These are phyloP conservation scores for Deinandra increscens DNA, from an alignment of 129 eudicot species.

Conservation along the genomic window DNA sequence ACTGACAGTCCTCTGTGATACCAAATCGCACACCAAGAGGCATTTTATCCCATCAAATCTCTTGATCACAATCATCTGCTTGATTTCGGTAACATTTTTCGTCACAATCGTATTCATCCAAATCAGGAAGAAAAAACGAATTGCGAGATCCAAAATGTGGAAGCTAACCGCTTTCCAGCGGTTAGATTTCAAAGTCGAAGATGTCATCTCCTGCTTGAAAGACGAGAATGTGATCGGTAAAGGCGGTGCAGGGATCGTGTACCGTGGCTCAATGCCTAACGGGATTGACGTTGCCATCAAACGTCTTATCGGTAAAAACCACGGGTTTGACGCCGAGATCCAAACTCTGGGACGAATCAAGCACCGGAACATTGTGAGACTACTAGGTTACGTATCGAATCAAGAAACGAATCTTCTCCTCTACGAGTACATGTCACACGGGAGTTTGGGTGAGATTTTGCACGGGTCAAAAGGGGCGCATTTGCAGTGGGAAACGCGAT, in stretches of 20 bases:
- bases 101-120: constrained; percentile 9
- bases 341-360: constrained; percentile 79
- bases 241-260: constrained; percentile 92
- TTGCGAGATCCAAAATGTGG: constrained; percentile 52
- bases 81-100: neutral
- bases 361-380: constrained; percentile 76
- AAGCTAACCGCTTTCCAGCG: constrained; percentile 78
- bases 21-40: neutral
- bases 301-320: constrained; percentile 51
- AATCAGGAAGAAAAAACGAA: constrained; percentile 20
- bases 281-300: constrained; percentile 80
- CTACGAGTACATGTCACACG: constrained; percentile 90
- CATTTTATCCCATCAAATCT: constrained; percentile 23
- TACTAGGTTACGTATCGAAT: constrained; percentile 75
- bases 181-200: constrained; percentile 74
- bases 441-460: constrained; percentile 89
- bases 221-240: constrained; percentile 91
- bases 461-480: constrained; percentile 80
- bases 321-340: constrained; percentile 77
- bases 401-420: constrained; percentile 62
- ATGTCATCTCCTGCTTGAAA: constrained; percentile 57
- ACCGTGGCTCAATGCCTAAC: constrained; percentile 79
- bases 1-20: constrained; percentile 31
- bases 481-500: constrained; percentile 81
- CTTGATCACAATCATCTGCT: constrained; percentile 12